Conservation (phyloP, 1,284 basidiomycete species). For the Ustilago esculenta region DNA sequence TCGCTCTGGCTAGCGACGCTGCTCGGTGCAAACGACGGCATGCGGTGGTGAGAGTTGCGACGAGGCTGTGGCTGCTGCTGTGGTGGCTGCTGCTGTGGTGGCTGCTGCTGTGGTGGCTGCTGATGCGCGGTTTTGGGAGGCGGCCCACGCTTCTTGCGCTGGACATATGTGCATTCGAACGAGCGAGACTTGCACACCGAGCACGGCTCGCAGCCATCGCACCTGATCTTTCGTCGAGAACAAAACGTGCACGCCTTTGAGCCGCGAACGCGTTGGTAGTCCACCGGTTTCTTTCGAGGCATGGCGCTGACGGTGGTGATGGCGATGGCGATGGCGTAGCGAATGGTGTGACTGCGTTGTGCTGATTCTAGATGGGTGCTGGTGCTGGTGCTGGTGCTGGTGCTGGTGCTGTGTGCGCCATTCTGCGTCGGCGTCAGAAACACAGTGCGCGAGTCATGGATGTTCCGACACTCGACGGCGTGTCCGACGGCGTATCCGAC, state of each 20-base stretch:
- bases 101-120: neutral
- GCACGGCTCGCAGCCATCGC: constrained; percentile 11
- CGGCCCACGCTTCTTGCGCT: constrained; percentile 17
- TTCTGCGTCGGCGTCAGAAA: too few species aligned
- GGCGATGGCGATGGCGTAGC: too few species aligned
- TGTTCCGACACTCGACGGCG: too few species aligned
- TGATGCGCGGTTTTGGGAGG: constrained; percentile 8
- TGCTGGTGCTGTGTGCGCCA: too few species aligned
- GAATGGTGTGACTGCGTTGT: too few species aligned
- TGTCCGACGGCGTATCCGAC: too few species aligned
- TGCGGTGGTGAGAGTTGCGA: neutral
- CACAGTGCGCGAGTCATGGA: too few species aligned
- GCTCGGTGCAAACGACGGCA: neutral
- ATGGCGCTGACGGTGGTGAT: too few species aligned
- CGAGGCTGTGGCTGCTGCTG: neutral
- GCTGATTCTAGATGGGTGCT: too few species aligned
- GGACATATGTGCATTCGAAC: constrained; percentile 1
- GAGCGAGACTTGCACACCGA: neutral
- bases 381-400: too few species aligned
- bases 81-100: neutral
- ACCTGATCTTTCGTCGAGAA: constrained; percentile 19
- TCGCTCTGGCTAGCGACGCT: neutral
- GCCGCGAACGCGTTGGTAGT: constrained; percentile 15
- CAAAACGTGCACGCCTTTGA: constrained; percentile 17
- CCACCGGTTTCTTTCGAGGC: constrained; percentile 8